Evolutionary conservation across 2,329 filamentous ascomycete genomes (phyloP).

Genomic region (Trichocomaceae sp.): DNA sequence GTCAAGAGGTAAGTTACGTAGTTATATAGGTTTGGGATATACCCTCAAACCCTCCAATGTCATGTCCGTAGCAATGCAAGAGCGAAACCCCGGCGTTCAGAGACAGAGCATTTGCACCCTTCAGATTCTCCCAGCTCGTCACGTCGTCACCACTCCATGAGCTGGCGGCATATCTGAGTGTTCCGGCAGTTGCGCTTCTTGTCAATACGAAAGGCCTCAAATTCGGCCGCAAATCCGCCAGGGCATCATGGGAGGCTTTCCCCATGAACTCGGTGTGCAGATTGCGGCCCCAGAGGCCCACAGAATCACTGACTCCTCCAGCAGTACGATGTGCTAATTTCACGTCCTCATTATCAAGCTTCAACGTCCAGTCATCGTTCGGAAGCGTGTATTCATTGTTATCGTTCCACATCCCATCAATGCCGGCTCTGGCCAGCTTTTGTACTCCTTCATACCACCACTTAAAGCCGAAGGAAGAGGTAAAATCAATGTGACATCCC

Average conservation of each 20-base stretch:
- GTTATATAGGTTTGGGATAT: neutral
- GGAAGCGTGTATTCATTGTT: slow-evolving; percentile 69
- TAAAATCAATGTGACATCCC: slow-evolving; percentile 68
- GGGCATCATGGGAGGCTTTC: slow-evolving; percentile 63
- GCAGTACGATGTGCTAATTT: slow-evolving; percentile 29
- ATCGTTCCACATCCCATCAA: slow-evolving; percentile 73
- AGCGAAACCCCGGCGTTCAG: slow-evolving; percentile 62
- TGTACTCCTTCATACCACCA: slow-evolving; percentile 68
- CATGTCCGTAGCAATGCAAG: slow-evolving; percentile 65
- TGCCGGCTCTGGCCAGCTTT: slow-evolving; percentile 55
- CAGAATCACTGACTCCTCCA: slow-evolving; percentile 36
- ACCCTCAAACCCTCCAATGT: slow-evolving; percentile 70
- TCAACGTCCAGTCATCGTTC: slow-evolving; percentile 59
- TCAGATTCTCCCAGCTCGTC: slow-evolving; percentile 67
- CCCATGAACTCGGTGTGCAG: slow-evolving; percentile 66
- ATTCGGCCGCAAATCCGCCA: slow-evolving; percentile 52
- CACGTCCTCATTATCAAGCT: slow-evolving; percentile 43
- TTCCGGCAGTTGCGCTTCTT: slow-evolving; percentile 63
- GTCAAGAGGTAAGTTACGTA: neutral
- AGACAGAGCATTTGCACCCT: slow-evolving; percentile 62
- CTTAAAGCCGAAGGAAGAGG: slow-evolving; percentile 57
- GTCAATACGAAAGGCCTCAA: slow-evolving; percentile 63
- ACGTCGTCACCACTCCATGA: slow-evolving; percentile 71
- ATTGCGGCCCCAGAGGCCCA: slow-evolving; percentile 64
- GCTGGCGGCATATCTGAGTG: slow-evolving; percentile 62